Evolutionary conservation across 129 eudicot species (phyloP), one percentile per base, ranked within the genome.

Genomic region (Cynara cardunculus): DNA sequence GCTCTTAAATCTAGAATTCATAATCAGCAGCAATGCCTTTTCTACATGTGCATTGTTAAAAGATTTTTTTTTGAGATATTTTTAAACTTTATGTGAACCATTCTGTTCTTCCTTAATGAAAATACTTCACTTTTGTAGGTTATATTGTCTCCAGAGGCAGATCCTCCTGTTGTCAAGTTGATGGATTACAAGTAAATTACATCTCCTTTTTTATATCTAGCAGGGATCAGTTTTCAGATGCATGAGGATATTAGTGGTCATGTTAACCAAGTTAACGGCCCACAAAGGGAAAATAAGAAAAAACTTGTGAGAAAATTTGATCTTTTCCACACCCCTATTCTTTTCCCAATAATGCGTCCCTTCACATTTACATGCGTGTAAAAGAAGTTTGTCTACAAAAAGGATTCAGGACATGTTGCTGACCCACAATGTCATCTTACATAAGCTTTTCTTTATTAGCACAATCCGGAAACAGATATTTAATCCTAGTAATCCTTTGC

Each of bases 141-240:
- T 77, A 89, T 94, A 81, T 68, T 92, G 76, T 92, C 97, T 71
- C 94, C 94, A 0, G 96, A 92, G 78, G 99, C 99, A 72, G 96
- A 94, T 72, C 99, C 99, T 25, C 97, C 99, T 31, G 99, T 94
- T 82, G 91, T 92, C 80, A 89, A 78, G 85, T 80, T 94, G 77
- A 90, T 94, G 99, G 92, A 92, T 84, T 92, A 87, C 87, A 88
- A 86, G 99, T 94, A 92, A 86, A 85, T 76, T 62, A 28, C 41
- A 31, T 80, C 59, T 81, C 71, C 67, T 72, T 78, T 39, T 2
- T 72, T 3, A 32, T 49, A 59, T 24, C 62, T 10, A 53, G 11
- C n/a, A 26, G 46, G 28, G 9, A 75, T 53, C 13, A n/a, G 7
- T 73, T 49, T 53, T 59, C 18, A 75, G 46, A 27, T 10, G 69